These are phyloP conservation scores for Moesziomyces sp. DNA, from an alignment of 1,284 basidiomycete species.

Conservation along the genomic window DNA sequence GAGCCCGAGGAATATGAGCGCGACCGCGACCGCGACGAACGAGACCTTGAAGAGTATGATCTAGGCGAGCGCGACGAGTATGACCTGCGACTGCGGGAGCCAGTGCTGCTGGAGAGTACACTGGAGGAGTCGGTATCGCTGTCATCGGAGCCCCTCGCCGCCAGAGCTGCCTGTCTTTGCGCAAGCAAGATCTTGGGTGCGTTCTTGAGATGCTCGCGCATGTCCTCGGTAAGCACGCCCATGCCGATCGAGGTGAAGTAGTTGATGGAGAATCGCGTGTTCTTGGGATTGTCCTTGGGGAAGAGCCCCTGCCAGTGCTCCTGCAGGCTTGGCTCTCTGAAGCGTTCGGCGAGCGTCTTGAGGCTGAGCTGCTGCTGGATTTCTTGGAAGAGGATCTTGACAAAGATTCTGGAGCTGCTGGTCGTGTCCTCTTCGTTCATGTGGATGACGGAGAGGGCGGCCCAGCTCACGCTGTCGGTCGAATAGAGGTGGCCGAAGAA, in stretches of 20 bases:
- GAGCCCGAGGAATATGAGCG: slow-evolving; percentile 29
- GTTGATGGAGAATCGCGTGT: slow-evolving; percentile 97
- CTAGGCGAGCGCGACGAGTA: slow-evolving; percentile 29
- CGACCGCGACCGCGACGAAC: slow-evolving; percentile 29
- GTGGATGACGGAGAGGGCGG: slow-evolving; percentile 82
- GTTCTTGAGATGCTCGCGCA: slow-evolving; percentile 96
- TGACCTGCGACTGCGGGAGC: slow-evolving; percentile 32
- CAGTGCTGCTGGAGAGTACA: slow-evolving; percentile 31
- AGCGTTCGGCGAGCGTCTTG: slow-evolving; percentile 81
- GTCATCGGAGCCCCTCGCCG: slow-evolving; percentile 41
- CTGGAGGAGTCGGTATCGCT: slow-evolving; percentile 43
- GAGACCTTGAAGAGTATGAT: slow-evolving; percentile 4
- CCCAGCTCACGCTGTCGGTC: slow-evolving; percentile 89
- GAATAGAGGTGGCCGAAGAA: slow-evolving; percentile 86
- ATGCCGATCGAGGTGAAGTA: slow-evolving; percentile 90
- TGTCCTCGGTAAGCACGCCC: slow-evolving; percentile 90
- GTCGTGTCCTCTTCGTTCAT: slow-evolving; percentile 99
- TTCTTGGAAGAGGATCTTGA: slow-evolving; percentile 95
- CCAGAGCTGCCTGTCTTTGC: slow-evolving; percentile 75
- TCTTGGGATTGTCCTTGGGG: slow-evolving; percentile 94
- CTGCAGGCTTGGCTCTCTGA: slow-evolving; percentile 74
- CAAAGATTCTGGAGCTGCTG: slow-evolving; percentile 92
- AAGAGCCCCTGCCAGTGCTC: slow-evolving; percentile 85
- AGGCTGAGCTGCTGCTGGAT: slow-evolving; percentile 93
- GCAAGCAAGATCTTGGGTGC: slow-evolving; percentile 91